Conservation (phyloP, 768 basidiomycete species). For the Tricholomella constricta region DNA sequence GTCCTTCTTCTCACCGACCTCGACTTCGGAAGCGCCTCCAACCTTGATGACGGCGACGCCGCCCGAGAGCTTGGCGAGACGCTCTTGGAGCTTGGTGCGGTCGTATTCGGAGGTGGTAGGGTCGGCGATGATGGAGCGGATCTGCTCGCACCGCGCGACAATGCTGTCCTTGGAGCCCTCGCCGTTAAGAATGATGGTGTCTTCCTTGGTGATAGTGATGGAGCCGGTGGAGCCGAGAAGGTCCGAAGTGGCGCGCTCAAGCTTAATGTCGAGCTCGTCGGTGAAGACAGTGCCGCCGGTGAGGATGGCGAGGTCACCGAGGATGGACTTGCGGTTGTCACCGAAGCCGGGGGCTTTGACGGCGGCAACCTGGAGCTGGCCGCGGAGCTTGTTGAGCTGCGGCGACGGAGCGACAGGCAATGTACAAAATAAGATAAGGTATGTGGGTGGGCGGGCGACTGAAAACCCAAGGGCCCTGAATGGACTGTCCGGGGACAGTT, state of each 20-base stretch:
- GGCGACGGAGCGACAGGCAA: too few relatives aligned
- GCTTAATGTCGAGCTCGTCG: slow-evolving; percentile 95
- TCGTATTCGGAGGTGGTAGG: slow-evolving; percentile 90
- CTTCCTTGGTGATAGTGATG: slow-evolving; percentile 96
- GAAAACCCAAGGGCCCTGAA: too few relatives aligned
- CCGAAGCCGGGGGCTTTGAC: slow-evolving; percentile 99
- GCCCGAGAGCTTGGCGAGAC: slow-evolving; percentile 92
- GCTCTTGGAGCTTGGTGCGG: slow-evolving; percentile 93
- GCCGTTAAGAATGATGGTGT: slow-evolving; percentile 95
- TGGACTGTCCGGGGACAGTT: too few relatives aligned
- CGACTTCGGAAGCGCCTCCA: slow-evolving; percentile 90
- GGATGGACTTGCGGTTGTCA: slow-evolving; percentile 98
- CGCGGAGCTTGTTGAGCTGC: slow-evolving; percentile 99
- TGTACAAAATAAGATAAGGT: too few relatives aligned
- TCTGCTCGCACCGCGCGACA: slow-evolving; percentile 93
- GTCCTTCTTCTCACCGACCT: slow-evolving; percentile 99
- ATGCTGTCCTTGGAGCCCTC: slow-evolving; percentile 90
- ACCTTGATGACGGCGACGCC: slow-evolving; percentile 99
- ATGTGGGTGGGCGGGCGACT: too few relatives aligned
- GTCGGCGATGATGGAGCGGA: slow-evolving; percentile 82
- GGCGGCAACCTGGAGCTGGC: slow-evolving; percentile 91
- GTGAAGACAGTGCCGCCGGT: slow-evolving; percentile 98
- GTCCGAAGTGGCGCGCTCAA: slow-evolving; percentile 86
- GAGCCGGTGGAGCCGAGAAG: slow-evolving; percentile 89
- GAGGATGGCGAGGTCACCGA: slow-evolving; percentile 95